Evolutionary conservation across 192 early-diverging fungal genomes (phyloP).

Genomic region (Coemansia sp.): DNA sequence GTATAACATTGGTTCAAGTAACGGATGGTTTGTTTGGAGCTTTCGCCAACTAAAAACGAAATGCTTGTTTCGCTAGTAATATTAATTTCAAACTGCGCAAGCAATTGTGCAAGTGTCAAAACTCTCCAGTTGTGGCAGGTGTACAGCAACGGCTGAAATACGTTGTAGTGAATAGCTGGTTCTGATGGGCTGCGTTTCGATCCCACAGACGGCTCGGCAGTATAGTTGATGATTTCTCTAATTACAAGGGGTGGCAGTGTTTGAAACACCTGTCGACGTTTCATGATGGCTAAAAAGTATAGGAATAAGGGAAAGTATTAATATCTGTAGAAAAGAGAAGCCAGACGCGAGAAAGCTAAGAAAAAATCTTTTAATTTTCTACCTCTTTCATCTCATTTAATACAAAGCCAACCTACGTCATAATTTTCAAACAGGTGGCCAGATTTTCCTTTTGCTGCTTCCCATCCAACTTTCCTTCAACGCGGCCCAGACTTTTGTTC

Average conservation of each 20-base stretch:
- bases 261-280: not conserved
- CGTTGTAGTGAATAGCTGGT: not conserved
- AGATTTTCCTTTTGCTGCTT: no score
- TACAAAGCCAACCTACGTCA: no score
- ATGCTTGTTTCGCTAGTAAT: not conserved
- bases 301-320: not conserved
- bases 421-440: no score
- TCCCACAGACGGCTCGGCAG: not conserved
- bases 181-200: not conserved
- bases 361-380: no score
- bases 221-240: constrained; percentile 1
- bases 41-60: not conserved
- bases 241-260: not conserved
- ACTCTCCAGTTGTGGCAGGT: not conserved
- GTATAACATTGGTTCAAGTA: not conserved
- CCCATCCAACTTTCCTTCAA: no score
- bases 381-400: no score
- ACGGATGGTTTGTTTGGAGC: not conserved
- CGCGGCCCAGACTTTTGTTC: no score
- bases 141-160: not conserved
- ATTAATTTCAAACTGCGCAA: not conserved
- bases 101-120: not conserved
- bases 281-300: not conserved
- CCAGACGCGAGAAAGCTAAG: no score
- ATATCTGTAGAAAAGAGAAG: no score